Conservation (phyloP, 139 green algal genomes). For the Chlorella sp. region DNA sequence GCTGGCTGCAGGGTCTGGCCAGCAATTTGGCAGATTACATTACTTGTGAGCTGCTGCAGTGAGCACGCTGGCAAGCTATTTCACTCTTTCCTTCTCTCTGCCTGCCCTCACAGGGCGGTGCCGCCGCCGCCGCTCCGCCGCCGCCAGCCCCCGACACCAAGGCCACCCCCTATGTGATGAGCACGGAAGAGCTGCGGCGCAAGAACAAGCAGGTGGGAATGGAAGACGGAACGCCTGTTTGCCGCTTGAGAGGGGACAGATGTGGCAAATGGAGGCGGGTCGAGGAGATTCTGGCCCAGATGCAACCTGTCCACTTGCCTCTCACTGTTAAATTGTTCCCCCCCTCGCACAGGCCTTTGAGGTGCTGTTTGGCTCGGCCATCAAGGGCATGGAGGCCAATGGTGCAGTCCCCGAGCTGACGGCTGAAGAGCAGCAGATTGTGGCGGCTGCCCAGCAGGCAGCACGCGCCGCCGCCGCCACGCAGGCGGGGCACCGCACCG, state of each 20-base stretch:
- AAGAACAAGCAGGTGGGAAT: not conserved
- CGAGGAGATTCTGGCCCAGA: too few species aligned
- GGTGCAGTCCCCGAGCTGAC: constrained; percentile 14
- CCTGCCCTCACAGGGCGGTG: not conserved
- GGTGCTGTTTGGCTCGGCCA: constrained; percentile 4
- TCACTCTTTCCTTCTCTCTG: too few species aligned
- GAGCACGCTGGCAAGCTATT: too few species aligned
- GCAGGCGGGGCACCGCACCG: too few species aligned
- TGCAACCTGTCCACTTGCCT: too few species aligned
- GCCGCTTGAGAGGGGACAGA: too few species aligned
- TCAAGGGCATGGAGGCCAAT: constrained; percentile 13
- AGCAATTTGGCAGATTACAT: too few species aligned
- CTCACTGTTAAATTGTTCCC: too few species aligned
- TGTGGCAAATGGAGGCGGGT: too few species aligned
- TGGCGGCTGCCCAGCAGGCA: constrained; percentile 5
- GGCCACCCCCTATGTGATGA: not conserved
- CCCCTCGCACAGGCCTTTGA: not conserved
- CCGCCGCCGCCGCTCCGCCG: not conserved
- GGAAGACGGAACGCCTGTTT: too few species aligned
- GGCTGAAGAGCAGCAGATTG: constrained; percentile 3
- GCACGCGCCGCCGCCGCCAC: not conserved
- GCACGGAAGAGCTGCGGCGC: not conserved
- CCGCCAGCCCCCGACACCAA: not conserved
- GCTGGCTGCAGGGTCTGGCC: too few species aligned
- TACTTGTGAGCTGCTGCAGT: too few species aligned